Evolutionary conservation across 208 protist species (phyloP).

Genomic region (Trypanosomatidae sp.): DNA sequence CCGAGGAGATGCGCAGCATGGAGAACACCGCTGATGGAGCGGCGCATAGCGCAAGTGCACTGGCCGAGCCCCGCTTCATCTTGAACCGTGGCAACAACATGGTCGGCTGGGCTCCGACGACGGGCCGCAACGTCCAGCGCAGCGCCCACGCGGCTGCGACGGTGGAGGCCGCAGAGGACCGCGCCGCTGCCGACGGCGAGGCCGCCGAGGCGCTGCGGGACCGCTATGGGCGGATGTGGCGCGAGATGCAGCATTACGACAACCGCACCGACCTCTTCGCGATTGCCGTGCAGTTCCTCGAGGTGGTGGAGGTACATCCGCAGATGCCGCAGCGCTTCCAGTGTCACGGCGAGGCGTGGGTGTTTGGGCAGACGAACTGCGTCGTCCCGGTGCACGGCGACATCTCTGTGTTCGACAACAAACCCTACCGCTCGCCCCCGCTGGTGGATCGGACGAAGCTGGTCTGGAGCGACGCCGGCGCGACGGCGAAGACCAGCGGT

Average conservation of each 20-base stretch:
- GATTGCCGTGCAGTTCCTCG: slow-evolving; percentile 60
- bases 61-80: slow-evolving; percentile 6
- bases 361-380: slow-evolving; percentile 36
- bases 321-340: slow-evolving; percentile 63
- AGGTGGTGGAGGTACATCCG: slow-evolving; percentile 54
- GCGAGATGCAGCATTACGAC: slow-evolving; percentile 26
- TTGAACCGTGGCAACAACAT: slow-evolving; percentile 44
- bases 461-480: slow-evolving; percentile 44
- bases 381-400: slow-evolving; percentile 15
- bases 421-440: slow-evolving; percentile 49
- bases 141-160: slow-evolving; percentile 3
- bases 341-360: slow-evolving; percentile 78
- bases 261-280: slow-evolving; percentile 35
- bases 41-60: neutral
- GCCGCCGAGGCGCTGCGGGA: slow-evolving; percentile 14
- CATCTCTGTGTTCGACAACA: slow-evolving; percentile 34
- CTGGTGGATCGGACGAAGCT: slow-evolving; percentile 47
- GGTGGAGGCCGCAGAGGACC: neutral
- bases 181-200: neutral
- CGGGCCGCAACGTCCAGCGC: slow-evolving; percentile 8
- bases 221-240: slow-evolving; percentile 34
- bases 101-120: slow-evolving; percentile 28
- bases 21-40: neutral
- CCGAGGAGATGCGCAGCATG: neutral
- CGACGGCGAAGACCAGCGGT: neutral